phyloP scores from a whole-genome alignment of 2,329 filamentous ascomycete species.

The Cercospora sesami region DNA sequence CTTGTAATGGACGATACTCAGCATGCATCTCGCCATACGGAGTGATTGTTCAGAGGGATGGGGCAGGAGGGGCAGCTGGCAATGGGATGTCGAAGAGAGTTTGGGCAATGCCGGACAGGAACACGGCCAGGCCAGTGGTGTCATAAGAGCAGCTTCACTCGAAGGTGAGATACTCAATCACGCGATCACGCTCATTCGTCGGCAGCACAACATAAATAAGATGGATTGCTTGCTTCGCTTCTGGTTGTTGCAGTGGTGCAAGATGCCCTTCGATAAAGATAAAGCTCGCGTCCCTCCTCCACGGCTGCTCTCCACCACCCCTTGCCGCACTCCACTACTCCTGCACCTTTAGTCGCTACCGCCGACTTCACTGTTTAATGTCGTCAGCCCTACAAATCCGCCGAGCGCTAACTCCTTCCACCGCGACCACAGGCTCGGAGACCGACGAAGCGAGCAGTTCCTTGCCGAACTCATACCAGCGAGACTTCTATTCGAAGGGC shows the following conservation, averaged over 20 bases:
- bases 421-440: conserved; percentile 24
- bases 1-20: neutral
- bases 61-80: conserved; percentile 13
- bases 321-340: conserved; percentile 8
- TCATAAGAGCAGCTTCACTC: neutral
- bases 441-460: conserved; percentile 23
- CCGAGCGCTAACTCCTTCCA: conserved; percentile 21
- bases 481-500: conserved; percentile 27
- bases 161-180: conserved; percentile 5
- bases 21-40: conserved; percentile 19
- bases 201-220: neutral
- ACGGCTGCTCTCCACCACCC: conserved; percentile 1
- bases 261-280: neutral
- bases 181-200: neutral
- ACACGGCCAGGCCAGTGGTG: conserved; percentile 2
- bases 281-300: conserved; percentile 2
- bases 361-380: conserved; percentile 3
- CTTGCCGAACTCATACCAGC: neutral
- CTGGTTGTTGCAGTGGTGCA: neutral
- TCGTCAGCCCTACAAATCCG: conserved; percentile 8
- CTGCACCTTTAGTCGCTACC: conserved; percentile 2
- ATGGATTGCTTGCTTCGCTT: neutral
- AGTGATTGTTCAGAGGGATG: conserved; percentile 20
- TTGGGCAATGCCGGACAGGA: conserved; percentile 1
- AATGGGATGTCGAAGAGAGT: conserved; percentile 13